These are phyloP conservation scores for Aspergillus aculeatus DNA, from an alignment of 2,329 filamentous ascomycete species.

Conservation along the genomic window DNA sequence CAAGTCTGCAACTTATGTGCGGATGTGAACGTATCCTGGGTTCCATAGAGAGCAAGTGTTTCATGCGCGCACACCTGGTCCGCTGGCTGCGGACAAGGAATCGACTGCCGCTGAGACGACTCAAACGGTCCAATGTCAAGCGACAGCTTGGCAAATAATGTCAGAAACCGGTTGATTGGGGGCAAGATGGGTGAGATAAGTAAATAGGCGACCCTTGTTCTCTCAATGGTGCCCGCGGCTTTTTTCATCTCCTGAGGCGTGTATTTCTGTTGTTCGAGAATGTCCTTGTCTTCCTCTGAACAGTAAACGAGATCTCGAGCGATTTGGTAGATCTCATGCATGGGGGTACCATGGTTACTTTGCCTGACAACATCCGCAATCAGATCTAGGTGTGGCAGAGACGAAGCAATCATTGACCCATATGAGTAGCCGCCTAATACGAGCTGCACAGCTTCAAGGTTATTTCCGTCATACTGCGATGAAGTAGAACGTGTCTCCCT, in stretches of 20 bases:
- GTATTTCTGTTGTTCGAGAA: neutral
- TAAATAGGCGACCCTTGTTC: slow-evolving; percentile 47
- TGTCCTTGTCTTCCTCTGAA: slow-evolving; percentile 51
- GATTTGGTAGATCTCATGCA: slow-evolving; percentile 67
- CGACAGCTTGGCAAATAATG: slow-evolving; percentile 55
- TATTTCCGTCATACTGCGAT: neutral
- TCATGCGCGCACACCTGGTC: slow-evolving; percentile 57
- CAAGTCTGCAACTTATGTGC: slow-evolving; percentile 65
- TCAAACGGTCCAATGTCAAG: slow-evolving; percentile 29
- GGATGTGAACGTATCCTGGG: slow-evolving; percentile 71
- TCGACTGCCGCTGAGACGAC: slow-evolving; percentile 28
- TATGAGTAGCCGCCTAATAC: slow-evolving; percentile 86
- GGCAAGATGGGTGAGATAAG: slow-evolving; percentile 65
- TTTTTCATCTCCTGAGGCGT: neutral
- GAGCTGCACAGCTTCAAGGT: slow-evolving; percentile 32
- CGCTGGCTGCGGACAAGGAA: slow-evolving; percentile 45
- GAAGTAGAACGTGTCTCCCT: slow-evolving; percentile 23
- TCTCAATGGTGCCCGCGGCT: neutral
- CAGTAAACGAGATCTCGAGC: slow-evolving; percentile 67
- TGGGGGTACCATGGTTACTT: slow-evolving; percentile 55
- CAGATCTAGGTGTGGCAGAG: slow-evolving; percentile 60
- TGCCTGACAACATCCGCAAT: slow-evolving; percentile 62
- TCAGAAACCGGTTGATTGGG: slow-evolving; percentile 59
- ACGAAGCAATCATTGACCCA: slow-evolving; percentile 76
- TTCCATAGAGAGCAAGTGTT: slow-evolving; percentile 72